Percentiles rank a stretch among this genome's conserved stretches.
Conservation (phyloP, 2,329 filamentous ascomycete species). For the Cytospora piceae region DNA sequence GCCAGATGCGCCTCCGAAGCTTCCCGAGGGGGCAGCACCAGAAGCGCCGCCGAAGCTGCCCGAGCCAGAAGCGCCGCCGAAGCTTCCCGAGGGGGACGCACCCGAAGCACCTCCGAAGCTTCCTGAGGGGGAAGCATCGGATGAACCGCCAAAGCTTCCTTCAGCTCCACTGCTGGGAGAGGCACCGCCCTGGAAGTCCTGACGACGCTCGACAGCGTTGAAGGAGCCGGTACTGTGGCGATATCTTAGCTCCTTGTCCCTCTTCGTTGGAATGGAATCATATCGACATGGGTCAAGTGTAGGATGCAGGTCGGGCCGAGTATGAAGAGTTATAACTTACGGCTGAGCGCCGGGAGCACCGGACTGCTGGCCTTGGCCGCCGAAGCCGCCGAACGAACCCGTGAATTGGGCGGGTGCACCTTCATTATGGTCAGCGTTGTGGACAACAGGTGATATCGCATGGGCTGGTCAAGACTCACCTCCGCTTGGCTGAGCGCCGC, state of each 20-base stretch:
- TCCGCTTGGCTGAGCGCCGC: constrained; percentile 3
- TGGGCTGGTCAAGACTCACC: background rate
- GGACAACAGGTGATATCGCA: background rate
- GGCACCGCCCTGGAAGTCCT: background rate
- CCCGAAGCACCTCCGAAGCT: background rate
- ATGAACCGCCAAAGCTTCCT: constrained; percentile 1
- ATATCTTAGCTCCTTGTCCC: background rate
- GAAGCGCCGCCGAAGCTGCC: no score
- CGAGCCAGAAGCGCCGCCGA: no score
- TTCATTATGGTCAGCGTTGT: background rate
- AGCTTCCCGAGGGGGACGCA: no score
- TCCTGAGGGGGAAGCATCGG: no score
- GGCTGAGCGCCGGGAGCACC: constrained; percentile 4
- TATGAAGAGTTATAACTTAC: constrained; percentile 1
- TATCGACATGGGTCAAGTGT: background rate
- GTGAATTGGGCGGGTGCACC: constrained; percentile 1
- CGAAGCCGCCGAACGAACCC: constrained; percentile 3
- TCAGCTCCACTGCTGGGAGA: background rate
- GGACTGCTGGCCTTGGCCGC: background rate
- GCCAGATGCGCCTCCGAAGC: no score
- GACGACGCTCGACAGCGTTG: background rate
- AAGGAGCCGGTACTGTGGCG: background rate
- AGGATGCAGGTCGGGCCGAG: background rate
- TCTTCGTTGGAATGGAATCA: background rate
- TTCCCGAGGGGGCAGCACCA: no score